Evolutionary conservation across 1,284 basidiomycete species (phyloP), one percentile per base, ranked within the genome.

Genomic region (Dichomitus squalens): DNA sequence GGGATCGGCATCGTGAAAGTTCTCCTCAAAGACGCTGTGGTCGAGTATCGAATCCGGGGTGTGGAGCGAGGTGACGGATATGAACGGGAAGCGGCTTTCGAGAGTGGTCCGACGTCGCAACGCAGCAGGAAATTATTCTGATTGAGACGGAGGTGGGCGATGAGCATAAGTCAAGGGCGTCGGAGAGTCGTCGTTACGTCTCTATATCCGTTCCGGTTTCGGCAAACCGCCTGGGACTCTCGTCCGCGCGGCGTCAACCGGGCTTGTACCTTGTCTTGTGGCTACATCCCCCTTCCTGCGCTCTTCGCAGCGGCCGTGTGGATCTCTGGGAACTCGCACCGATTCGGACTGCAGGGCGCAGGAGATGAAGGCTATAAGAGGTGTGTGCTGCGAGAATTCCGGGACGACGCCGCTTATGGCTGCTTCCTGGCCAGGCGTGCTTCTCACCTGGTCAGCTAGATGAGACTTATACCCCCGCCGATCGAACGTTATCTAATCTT

Each of bases 361-460:
- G 53, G 54, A 61, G 44, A 86, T 86, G 85, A 82, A 82, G 60
- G 84, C 84, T n/a, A 83, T 88, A 63, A 86, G 83, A 80, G 86
- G 85, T 81, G 57, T 39, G 78, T 66, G 38, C 12, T 36, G 36
- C 29, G 36, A 27, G 44, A 49, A 18, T 25, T 50, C 33, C 23
- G 38, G 16, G 35, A 29, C 49, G 25, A 50, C 47, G 21, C 49
- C 41, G 54, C 57, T 55, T 29, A 52, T 39, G 36, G 29, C 16
- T 48, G 53, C 21, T 53, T 50, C 58, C 35, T 21, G 41, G 52
- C 31, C 57, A 90, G 88, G 90, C 39, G 75, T 90, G 51, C 80
- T 92, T 61, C 75, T 93, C 52, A 90, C 86, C 64, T 92, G 90
- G 90, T 90, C 61, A 65, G 82, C 62, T 27, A 44, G 48, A 27